Conservation (phyloP, 768 basidiomycete genomes). For the Boletus sp. region DNA sequence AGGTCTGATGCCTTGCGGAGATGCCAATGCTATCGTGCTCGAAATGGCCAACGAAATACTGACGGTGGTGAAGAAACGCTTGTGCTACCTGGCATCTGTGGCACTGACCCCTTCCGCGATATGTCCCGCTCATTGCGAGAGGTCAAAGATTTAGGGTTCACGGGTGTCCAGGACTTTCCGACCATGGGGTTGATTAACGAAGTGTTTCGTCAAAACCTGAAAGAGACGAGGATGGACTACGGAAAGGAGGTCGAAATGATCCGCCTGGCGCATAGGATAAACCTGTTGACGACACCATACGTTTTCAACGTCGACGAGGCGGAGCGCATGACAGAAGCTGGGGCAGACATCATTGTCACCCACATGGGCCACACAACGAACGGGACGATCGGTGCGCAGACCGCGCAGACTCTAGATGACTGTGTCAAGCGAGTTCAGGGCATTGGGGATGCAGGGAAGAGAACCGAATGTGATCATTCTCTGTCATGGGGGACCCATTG, state of each 20-base stretch:
- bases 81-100: conserved; percentile 28
- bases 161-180: conserved; percentile 29
- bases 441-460: conserved; percentile 17
- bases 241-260: conserved; percentile 32
- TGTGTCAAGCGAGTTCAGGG: conserved; percentile 19
- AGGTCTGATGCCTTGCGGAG: conserved; percentile 30
- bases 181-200: conserved; percentile 29
- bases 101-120: conserved; percentile 28
- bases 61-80: conserved; percentile 27
- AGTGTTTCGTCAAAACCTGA: conserved; percentile 27
- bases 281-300: conserved; percentile 27
- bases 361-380: conserved; percentile 32
- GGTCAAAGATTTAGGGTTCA: conserved; percentile 26
- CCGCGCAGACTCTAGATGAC: conserved; percentile 20
- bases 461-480: conserved; percentile 17
- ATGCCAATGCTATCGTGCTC: conserved; percentile 28
- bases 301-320: conserved; percentile 29
- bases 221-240: conserved; percentile 31
- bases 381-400: conserved; percentile 26
- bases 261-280: conserved; percentile 20
- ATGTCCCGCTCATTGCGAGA: conserved; percentile 22
- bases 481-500: conserved; percentile 26
- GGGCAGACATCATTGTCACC: conserved; percentile 25
- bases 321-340: conserved; percentile 22
- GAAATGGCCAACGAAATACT: conserved; percentile 29